Evolutionary conservation across 345 rosid species (phyloP), one percentile per base, ranked within the genome.

Genomic region (Bruguiera sexangula): DNA sequence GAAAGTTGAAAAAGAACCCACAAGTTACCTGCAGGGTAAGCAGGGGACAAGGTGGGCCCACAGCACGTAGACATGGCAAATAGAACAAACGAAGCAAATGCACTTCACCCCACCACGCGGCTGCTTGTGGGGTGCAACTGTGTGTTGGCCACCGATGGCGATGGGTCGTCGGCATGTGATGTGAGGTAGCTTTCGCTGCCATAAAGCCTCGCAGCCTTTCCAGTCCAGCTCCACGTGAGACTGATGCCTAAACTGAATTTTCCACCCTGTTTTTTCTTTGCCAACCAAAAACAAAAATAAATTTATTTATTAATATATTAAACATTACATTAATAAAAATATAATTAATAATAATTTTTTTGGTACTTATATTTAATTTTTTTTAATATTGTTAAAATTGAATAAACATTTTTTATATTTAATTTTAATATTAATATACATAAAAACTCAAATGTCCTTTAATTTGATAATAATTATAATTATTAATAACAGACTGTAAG

Each of bases 21-120:
- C 20, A 27, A 39, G 9, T 34, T 15, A 62, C 8, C 39, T 81
- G 92, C 76, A 37, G 75, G 80, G 81, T 2, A 2, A 46, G 10
- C 20, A 69, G 80, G 85, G 69, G 75, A 85, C 90, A 83, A 63
- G 22, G 52, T 16, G 79, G 88, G 70, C 77, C 88, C 82, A 66
- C 51, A 61, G 66, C 86, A 81, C 82, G 78, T 86, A 83, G 76
- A 80, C 82, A 77, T 75, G 81, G 87, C 82, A 75, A 46, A 78
- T 78, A 76, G 58, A 77, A 78, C 71, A 39, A 22, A 15, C 22
- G 39, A 43, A 1, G 21, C 60, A 43, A 43, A 13, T 15, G 3
- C 50, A 4, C 1, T 43, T 13, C 50, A 70, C 62, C 54, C 75
- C 75, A 80, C 83, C 83, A 77, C 76, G 76, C 81, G 83, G 81